Conservation (phyloP, 306 rosid species). For the Carpinus fangiana region DNA sequence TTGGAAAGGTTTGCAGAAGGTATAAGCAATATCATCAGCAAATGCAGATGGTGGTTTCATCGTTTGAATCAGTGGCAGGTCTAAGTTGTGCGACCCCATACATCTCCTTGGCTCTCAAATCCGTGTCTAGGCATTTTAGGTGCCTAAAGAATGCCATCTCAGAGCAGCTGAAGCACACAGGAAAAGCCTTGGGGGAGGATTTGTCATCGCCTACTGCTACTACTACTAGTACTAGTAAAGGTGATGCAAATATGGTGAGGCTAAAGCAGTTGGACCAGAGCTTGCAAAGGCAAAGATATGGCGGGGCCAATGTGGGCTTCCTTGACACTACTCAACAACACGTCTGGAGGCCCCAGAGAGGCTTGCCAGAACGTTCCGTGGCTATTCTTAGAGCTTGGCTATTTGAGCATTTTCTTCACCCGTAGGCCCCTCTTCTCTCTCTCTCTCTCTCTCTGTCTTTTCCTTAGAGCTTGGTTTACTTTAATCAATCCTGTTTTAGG, state of each 20-base stretch:
- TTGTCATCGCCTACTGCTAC: conserved; percentile 39
- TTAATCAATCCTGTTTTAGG: conserved; percentile 43
- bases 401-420: conserved; percentile 97
- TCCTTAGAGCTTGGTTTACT: neutral
- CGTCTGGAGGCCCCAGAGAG: conserved; percentile 93
- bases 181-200: conserved; percentile 58
- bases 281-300: conserved; percentile 52
- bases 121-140: conserved; percentile 65
- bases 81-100: conserved; percentile 80
- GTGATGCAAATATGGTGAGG: conserved; percentile 35
- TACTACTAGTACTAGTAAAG: conserved; percentile 33
- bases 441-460: conserved; percentile 9
- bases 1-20: conserved; percentile 63
- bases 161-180: conserved; percentile 56
- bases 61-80: conserved; percentile 87
- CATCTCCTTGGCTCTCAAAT: conserved; percentile 61
- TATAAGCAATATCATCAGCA: conserved; percentile 89
- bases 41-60: conserved; percentile 89
- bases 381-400: conserved; percentile 92
- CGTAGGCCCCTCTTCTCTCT: conserved; percentile 49
- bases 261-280: conserved; percentile 56
- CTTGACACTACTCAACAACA: conserved; percentile 65
- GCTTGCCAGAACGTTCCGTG: conserved; percentile 85
- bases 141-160: conserved; percentile 58
- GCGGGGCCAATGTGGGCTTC: conserved; percentile 39